phyloP scores from a whole-genome alignment of 768 basidiomycete species.

The Albatrellus ellisii region DNA sequence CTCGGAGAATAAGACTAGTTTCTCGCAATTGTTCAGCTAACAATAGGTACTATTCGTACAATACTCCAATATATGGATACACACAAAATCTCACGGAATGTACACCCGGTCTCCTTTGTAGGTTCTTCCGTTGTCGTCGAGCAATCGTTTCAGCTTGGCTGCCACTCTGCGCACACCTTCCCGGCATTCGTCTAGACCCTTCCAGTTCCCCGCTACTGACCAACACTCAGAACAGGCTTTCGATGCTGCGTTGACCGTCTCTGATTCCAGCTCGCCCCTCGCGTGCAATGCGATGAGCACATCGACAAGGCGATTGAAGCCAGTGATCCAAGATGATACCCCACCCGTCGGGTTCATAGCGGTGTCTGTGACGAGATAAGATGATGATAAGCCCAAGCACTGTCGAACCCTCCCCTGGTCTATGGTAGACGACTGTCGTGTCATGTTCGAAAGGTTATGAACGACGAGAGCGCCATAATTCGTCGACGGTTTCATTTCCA shows the following conservation, averaged over 20 bases:
- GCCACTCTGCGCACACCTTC: constrained; percentile 51
- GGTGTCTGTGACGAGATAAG: constrained; percentile 67
- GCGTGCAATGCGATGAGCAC: constrained; percentile 59
- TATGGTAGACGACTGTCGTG: constrained; percentile 30
- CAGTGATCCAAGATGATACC: constrained; percentile 46
- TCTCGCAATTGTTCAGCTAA: no score
- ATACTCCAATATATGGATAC: no score
- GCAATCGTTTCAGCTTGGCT: constrained; percentile 38
- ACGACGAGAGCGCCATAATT: constrained; percentile 51
- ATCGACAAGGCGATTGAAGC: constrained; percentile 59
- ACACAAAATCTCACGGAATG: constrained; percentile 18
- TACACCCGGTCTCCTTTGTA: constrained; percentile 26
- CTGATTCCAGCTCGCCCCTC: constrained; percentile 57
- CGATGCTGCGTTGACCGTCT: constrained; percentile 60
- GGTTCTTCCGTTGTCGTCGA: constrained; percentile 41
- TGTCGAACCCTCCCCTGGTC: constrained; percentile 52
- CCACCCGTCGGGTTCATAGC: constrained; percentile 49
- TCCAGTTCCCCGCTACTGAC: constrained; percentile 58
- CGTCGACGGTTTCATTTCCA: constrained; percentile 30
- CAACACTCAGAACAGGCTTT: constrained; percentile 72
- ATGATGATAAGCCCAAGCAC: constrained; percentile 57
- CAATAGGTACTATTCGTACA: no score
- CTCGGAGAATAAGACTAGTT: no score
- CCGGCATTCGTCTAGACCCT: constrained; percentile 48
- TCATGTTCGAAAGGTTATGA: constrained; percentile 38